Conservation (phyloP, 495 filamentous ascomycete species). For the Hypoxylon fragiforme region DNA sequence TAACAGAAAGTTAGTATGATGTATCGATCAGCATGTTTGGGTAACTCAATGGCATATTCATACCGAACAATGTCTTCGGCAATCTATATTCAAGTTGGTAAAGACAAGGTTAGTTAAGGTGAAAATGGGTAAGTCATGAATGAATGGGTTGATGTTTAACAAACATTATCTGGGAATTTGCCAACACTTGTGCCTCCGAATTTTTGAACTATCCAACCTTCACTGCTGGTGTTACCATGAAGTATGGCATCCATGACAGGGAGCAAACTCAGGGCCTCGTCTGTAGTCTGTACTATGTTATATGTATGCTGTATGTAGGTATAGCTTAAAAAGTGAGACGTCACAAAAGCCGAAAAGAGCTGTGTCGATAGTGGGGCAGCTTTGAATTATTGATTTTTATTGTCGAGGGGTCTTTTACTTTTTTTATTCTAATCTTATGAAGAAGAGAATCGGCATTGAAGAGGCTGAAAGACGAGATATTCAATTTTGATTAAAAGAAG, state of each 20-base stretch:
- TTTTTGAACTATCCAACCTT: conserved; percentile 80
- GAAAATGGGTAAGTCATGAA: conserved; percentile 6
- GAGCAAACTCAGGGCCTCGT: background rate
- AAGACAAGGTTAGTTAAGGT: conserved; percentile 20
- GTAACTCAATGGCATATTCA: conserved; percentile 25
- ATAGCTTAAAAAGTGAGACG: conserved; percentile 1
- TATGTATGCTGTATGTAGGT: background rate
- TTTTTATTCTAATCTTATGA: background rate
- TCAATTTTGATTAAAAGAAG: background rate
- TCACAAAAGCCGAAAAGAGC: conserved; percentile 1
- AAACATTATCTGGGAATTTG: conserved; percentile 45
- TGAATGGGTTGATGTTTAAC: conserved; percentile 16
- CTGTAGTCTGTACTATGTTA: too few relatives aligned
- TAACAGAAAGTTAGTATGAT: conserved; percentile 25
- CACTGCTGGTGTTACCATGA: conserved; percentile 40
- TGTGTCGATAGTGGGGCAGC: conserved; percentile 23
- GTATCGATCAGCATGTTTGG: background rate
- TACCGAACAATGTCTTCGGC: conserved; percentile 76
- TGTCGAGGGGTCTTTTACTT: background rate
- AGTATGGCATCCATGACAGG: conserved; percentile 25
- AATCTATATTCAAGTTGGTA: conserved; percentile 54
- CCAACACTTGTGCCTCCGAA: conserved; percentile 73
- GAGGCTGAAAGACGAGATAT: background rate
- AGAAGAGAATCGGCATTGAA: background rate
- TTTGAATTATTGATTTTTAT: background rate